A percentile compares a stretch with the other conserved stretches of the same genome.
Conservation (phyloP, 352 stramenopile genomes). For the Phytophthora sansomeana region DNA sequence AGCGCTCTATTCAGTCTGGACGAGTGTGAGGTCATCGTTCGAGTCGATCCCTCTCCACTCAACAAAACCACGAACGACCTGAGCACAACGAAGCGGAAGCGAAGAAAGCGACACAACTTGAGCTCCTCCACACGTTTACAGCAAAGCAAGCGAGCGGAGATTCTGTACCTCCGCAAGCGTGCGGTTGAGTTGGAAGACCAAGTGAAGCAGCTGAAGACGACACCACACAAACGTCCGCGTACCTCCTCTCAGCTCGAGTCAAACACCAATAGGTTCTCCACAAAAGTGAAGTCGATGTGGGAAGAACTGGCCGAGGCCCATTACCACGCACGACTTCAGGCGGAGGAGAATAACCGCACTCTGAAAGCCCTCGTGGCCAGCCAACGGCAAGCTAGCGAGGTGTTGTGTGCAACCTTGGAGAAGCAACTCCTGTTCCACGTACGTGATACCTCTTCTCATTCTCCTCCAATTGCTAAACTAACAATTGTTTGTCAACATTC, state of each 20-base stretch:
- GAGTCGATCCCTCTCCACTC: neutral
- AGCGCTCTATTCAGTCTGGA: neutral
- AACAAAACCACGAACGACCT: neutral
- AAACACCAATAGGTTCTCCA: neutral
- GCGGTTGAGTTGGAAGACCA: slow-evolving; percentile 22
- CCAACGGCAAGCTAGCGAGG: too few relatives aligned
- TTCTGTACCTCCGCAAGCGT: slow-evolving; percentile 18
- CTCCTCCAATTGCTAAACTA: too few relatives aligned
- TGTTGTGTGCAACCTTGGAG: too few relatives aligned
- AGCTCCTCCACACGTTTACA: slow-evolving; percentile 36
- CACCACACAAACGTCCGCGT: neutral
- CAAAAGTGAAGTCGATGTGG: slow-evolving; percentile 1
- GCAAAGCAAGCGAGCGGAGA: slow-evolving; percentile 23
- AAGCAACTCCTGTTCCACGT: too few relatives aligned
- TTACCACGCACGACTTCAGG: too few relatives aligned
- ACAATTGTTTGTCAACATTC: too few relatives aligned
- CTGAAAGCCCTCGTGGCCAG: too few relatives aligned
- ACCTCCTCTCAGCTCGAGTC: neutral
- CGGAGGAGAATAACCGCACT: too few relatives aligned
- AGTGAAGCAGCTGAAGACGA: neutral
- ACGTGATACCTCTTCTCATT: too few relatives aligned
- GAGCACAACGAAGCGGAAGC: slow-evolving; percentile 17
- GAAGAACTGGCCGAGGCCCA: too few relatives aligned
- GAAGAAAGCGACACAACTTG: slow-evolving; percentile 22
- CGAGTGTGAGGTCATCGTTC: neutral